Percentiles rank a stretch among this genome's conserved stretches.
These are phyloP conservation scores for Rhodomyrtus psidioides DNA, from an alignment of 441 rosid genomes.

Conservation along the genomic window DNA sequence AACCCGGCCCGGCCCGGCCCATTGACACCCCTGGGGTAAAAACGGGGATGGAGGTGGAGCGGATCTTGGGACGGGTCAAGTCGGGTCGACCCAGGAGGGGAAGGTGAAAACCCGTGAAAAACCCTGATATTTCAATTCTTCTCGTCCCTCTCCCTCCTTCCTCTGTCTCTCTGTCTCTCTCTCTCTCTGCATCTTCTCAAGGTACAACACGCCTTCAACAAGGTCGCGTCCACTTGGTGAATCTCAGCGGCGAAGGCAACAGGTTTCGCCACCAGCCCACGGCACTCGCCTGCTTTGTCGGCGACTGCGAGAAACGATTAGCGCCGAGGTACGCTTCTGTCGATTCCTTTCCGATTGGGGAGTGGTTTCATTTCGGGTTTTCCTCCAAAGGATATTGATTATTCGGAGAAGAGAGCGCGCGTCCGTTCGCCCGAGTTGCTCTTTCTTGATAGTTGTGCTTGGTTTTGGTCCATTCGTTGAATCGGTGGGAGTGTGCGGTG, in stretches of 20 bases:
- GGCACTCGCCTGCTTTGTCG: not conserved
- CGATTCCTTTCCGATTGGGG: not conserved
- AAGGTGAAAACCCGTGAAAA: not conserved
- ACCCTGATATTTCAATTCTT: not conserved
- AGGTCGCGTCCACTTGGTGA: not conserved
- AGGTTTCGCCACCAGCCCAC: not conserved
- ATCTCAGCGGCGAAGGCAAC: not conserved
- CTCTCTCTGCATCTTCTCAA: not conserved
- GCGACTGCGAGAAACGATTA: not conserved
- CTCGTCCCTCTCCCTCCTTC: not conserved
- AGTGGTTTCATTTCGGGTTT: not conserved
- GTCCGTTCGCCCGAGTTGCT: not conserved
- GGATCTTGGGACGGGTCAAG: no score
- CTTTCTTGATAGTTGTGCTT: not conserved
- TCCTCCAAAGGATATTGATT: not conserved
- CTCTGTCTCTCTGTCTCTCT: not conserved
- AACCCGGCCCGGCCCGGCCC: no score
- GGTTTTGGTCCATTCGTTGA: not conserved
- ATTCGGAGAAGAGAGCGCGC: no score
- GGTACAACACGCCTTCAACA: not conserved
- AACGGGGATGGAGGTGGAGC: no score
- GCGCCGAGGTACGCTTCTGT: not conserved
- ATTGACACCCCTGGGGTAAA: no score
- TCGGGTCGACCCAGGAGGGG: no score
- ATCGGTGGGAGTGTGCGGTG: not conserved